Conservation (phyloP, 2,329 filamentous ascomycete species). For the Calonectria hawksworthii region DNA sequence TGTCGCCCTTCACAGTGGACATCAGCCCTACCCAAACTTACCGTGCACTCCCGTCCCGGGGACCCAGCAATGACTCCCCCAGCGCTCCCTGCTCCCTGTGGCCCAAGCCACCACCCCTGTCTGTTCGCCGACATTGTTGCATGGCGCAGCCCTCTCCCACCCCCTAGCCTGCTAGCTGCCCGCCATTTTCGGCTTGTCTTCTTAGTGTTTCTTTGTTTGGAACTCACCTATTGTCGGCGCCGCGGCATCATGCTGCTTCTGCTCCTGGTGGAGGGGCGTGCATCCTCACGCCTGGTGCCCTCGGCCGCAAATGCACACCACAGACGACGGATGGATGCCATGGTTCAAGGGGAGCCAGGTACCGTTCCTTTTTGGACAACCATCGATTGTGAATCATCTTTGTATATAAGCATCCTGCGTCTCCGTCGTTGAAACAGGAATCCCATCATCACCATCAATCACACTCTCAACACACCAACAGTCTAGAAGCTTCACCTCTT, state of each 20-base stretch:
- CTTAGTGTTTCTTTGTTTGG: slow-evolving; percentile 41
- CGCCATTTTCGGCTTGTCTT: slow-evolving; percentile 28
- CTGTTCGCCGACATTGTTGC: slow-evolving; percentile 28
- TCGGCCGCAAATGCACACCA: background rate
- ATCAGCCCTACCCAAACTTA: slow-evolving; percentile 29
- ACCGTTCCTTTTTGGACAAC: background rate
- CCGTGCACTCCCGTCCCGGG: slow-evolving; percentile 11
- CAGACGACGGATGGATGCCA: background rate
- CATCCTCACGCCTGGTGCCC: background rate
- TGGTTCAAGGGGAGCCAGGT: slow-evolving; percentile 11
- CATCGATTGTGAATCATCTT: slow-evolving; percentile 17
- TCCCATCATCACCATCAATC: slow-evolving; percentile 27
- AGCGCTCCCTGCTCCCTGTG: background rate
- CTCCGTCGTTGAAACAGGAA: slow-evolving; percentile 12
- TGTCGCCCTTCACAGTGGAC: background rate
- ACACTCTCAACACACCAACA: slow-evolving; percentile 7
- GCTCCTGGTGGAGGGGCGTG: slow-evolving; percentile 15
- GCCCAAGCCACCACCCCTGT: slow-evolving; percentile 21
- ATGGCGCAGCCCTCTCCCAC: slow-evolving; percentile 26
- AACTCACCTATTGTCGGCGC: slow-evolving; percentile 10
- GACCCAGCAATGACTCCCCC: slow-evolving; percentile 13
- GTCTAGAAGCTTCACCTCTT: slow-evolving; percentile 6
- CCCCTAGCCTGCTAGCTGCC: slow-evolving; percentile 1
- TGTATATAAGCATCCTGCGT: slow-evolving; percentile 26
- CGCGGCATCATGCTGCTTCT: background rate